phyloP scores from a whole-genome alignment of 768 basidiomycete species.

The Mycena indigotica region DNA sequence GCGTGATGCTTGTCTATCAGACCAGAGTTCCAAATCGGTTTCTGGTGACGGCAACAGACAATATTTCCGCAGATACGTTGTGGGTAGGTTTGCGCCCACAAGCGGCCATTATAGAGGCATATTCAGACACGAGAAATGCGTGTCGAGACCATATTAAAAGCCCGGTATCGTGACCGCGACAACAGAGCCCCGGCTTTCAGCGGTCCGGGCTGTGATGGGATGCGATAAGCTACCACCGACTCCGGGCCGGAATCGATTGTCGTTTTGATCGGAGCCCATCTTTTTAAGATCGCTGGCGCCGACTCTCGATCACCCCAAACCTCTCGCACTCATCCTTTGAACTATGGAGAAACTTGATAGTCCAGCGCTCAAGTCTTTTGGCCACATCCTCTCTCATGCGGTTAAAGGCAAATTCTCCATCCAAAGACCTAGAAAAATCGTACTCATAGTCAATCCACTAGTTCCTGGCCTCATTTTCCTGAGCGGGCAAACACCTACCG shows the following conservation, averaged over 20 bases:
- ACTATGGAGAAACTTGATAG: slow-evolving; percentile 58
- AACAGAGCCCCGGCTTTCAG: background rate
- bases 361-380: slow-evolving; percentile 42
- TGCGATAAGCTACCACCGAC: background rate
- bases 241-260: no score
- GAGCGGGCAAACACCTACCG: slow-evolving; percentile 61
- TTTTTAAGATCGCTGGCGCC: no score
- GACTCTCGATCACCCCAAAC: no score
- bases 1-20: background rate
- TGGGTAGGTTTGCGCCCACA: no score
- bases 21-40: background rate
- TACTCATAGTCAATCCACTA: slow-evolving; percentile 55
- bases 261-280: no score
- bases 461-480: slow-evolving; percentile 61
- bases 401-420: slow-evolving; percentile 13
- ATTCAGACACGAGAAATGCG: no score
- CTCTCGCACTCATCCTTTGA: no score
- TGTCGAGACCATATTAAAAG: background rate
- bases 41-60: background rate
- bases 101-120: no score
- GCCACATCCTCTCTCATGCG: slow-evolving; percentile 52
- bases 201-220: background rate
- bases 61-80: background rate
- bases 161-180: background rate
- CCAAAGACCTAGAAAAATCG: slow-evolving; percentile 11